Evolutionary conservation across 2,329 filamentous ascomycete species (phyloP).

Genomic region (Aspergillus hortae): DNA sequence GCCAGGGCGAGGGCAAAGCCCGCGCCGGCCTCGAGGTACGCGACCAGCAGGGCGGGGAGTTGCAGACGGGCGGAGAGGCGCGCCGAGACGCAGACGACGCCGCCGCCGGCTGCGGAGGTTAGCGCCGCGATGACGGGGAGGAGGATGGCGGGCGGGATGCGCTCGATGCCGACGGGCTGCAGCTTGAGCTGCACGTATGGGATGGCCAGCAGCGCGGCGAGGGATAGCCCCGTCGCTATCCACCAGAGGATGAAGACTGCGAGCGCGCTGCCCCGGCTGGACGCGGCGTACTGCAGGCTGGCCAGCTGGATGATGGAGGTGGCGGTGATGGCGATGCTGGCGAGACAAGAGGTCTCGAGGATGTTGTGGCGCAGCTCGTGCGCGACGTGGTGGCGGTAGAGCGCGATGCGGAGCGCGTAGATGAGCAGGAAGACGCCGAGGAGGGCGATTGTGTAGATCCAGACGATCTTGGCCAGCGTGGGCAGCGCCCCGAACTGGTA

Average conservation of each 20-base stretch:
- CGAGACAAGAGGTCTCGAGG: slow-evolving; percentile 36
- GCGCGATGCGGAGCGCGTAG: slow-evolving; percentile 30
- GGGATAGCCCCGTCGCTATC: slow-evolving; percentile 32
- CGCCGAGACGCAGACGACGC: slow-evolving; percentile 31
- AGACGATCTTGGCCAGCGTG: slow-evolving; percentile 37
- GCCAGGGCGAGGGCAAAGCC: slow-evolving; percentile 31
- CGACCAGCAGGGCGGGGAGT: slow-evolving; percentile 40
- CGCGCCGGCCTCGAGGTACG: slow-evolving; percentile 38
- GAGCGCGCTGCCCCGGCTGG: slow-evolving; percentile 15
- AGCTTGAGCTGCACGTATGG: slow-evolving; percentile 36
- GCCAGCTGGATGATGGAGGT: slow-evolving; percentile 46
- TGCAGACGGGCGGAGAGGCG: slow-evolving; percentile 25
- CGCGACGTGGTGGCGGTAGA: slow-evolving; percentile 31
- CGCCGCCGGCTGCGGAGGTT: slow-evolving; percentile 38
- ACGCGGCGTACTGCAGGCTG: slow-evolving; percentile 34
- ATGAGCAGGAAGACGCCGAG: slow-evolving; percentile 25
- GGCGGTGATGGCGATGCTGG: slow-evolving; percentile 37
- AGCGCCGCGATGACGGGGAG: slow-evolving; percentile 40
- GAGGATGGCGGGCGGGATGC: slow-evolving; percentile 31
- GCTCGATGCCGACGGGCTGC: slow-evolving; percentile 33
- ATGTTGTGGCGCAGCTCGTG: slow-evolving; percentile 28
- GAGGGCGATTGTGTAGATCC: slow-evolving; percentile 36
- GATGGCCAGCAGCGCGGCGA: slow-evolving; percentile 29
- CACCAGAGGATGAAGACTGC: slow-evolving; percentile 41
- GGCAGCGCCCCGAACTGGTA: slow-evolving; percentile 41